These are phyloP conservation scores for Botrytis squamosa DNA, from an alignment of 2,329 filamentous ascomycete species.

Conservation along the genomic window DNA sequence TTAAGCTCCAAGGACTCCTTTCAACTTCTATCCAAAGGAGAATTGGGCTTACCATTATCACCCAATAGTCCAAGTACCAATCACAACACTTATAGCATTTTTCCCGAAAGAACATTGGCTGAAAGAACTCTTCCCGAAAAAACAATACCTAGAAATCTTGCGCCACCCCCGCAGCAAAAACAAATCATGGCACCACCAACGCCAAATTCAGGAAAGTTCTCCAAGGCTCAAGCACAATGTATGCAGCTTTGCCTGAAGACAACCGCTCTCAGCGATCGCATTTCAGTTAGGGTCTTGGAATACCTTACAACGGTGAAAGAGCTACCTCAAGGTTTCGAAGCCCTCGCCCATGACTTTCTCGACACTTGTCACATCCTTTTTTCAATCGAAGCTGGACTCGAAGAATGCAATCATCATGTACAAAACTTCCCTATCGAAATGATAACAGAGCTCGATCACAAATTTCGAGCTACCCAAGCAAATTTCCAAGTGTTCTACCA, in stretches of 20 bases:
- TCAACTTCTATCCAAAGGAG: slow-evolving; percentile 1
- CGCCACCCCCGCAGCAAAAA: background rate
- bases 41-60: slow-evolving; percentile 3
- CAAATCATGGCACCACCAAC: slow-evolving; percentile 3
- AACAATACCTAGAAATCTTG: background rate
- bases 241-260: slow-evolving; percentile 57
- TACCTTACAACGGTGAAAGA: slow-evolving; percentile 58
- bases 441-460: slow-evolving; percentile 61
- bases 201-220: slow-evolving; percentile 2
- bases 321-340: slow-evolving; percentile 55
- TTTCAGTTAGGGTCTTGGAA: slow-evolving; percentile 64
- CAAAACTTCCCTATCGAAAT: slow-evolving; percentile 60
- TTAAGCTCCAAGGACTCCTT: slow-evolving; percentile 9
- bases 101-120: background rate
- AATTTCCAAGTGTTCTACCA: slow-evolving; percentile 65
- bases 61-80: background rate
- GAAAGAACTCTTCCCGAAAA: slow-evolving; percentile 3
- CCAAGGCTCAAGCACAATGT: slow-evolving; percentile 31
- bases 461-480: slow-evolving; percentile 58
- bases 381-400: slow-evolving; percentile 65
- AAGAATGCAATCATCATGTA: slow-evolving; percentile 50
- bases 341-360: slow-evolving; percentile 64
- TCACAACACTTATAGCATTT: slow-evolving; percentile 3
- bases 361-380: slow-evolving; percentile 65
- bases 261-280: slow-evolving; percentile 60